A percentile compares a stretch with the other conserved stretches of the same genome.
These are phyloP conservation scores for Begonia masoniana DNA, from an alignment of 306 rosid species.

Conservation along the genomic window DNA sequence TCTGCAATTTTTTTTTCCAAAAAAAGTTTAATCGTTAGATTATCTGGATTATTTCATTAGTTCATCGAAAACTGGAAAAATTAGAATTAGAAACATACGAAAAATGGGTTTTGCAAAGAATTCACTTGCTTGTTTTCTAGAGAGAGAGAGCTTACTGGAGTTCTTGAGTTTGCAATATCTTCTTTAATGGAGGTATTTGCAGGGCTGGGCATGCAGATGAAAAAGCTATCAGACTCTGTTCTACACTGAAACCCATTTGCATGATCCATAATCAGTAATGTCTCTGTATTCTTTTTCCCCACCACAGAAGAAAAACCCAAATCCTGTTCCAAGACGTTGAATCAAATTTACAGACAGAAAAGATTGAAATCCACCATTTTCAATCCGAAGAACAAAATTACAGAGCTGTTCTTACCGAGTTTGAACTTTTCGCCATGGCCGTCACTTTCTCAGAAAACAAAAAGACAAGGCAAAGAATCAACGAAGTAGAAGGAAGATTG, in stretches of 20 bases:
- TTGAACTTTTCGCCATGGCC: not conserved
- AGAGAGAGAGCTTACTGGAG: not conserved
- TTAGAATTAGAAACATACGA: no score
- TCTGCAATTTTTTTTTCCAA: not conserved
- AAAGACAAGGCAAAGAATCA: not conserved
- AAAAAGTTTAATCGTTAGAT: not conserved
- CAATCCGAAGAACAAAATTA: not conserved
- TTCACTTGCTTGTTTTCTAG: no score
- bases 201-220: not conserved
- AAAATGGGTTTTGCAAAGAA: no score
- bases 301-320: not conserved
- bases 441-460: not conserved
- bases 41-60: not conserved
- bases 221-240: slow-evolving; percentile 1
- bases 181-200: not conserved
- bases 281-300: not conserved
- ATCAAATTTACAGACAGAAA: not conserved
- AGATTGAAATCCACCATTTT: no score
- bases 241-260: not conserved
- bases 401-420: not conserved
- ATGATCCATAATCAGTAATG: not conserved
- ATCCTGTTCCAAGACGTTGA: not conserved
- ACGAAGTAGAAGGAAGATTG: not conserved
- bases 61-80: not conserved
- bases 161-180: not conserved